Evolutionary conservation across 169 alveolate genomes (phyloP), one percentile per base, ranked within the genome.

Genomic region (Eimeria praecox): DNA sequence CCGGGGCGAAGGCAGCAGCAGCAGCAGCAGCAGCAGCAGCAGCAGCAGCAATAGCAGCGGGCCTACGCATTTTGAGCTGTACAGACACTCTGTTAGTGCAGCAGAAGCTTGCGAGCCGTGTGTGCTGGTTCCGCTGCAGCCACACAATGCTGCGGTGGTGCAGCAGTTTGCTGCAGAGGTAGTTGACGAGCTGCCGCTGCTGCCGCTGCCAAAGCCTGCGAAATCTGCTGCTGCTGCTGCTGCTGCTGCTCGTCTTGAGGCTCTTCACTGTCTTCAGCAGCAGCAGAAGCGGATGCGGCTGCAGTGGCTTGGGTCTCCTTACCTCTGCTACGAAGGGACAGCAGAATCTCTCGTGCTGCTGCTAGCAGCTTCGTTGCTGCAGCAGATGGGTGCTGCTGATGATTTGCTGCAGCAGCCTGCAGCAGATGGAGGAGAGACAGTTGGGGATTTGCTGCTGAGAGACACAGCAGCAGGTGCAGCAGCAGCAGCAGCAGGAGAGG

Each of bases 101-200:
- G 75, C 42, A 33, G 91, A 83, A 52, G 91, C 91, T 30, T 83
- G 91, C 91, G 75, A 83, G 52, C 91, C 91, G n/a, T 83, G 91
- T 33, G 73, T 83, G 69, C 73, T 83, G 91, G 46, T 83, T 2
- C 91, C 91, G 44, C 59, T 83, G 91, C 91, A 83, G 91, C 91
- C 91, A 2, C 75, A 38, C 91, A 10, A 27, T 42, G 54, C 75
- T 83, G 91, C 42, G 46, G 66, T 52, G 71, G 91, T 83, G 75
- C 52, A 83, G 91, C 69, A 4, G 75, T 83, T 83, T 83, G 91
- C 91, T 83, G 46, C n/a, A n/a, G 91, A 44, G 30, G 30, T 9
- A 24, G n/a, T 20, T n/a, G 91, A 44, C 38, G 75, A 83, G 91
- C 77, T 83, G 91, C 91, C 91, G 75, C 52, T 46, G 69, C 91